Percentiles rank a stretch among this genome's conserved stretches.
Evolutionary conservation across 345 rosid genomes (phyloP).

Genomic region (Boechera retrofracta): DNA sequence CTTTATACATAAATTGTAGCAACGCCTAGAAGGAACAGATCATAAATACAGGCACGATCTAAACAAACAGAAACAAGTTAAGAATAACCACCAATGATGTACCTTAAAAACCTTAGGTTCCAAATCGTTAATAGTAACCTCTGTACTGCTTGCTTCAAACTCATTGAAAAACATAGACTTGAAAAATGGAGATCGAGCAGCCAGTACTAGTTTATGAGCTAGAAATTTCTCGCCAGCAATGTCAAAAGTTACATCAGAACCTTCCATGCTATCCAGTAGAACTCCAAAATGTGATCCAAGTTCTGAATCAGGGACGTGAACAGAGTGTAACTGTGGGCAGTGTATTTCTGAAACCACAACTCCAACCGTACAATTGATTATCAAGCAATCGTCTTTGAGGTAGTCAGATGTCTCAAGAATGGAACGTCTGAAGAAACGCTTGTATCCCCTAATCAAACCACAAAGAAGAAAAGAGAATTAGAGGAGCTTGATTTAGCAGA

Average conservation of each 20-base stretch:
- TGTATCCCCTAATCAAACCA: constrained; percentile 79
- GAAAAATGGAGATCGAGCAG: constrained; percentile 94
- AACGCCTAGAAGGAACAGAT: constrained; percentile 67
- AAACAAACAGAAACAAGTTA: constrained; percentile 16
- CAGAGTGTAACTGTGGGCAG: constrained; percentile 62
- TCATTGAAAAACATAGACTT: constrained; percentile 85
- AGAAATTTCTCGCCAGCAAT: constrained; percentile 73
- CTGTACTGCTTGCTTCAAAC: constrained; percentile 56
- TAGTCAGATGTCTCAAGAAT: constrained; percentile 78
- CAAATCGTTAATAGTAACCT: constrained; percentile 69
- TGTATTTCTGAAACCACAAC: constrained; percentile 78
- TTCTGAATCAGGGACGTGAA: constrained; percentile 72
- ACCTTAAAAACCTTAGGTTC: constrained; percentile 91
- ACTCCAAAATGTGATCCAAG: constrained; percentile 72
- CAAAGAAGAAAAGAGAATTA: not conserved
- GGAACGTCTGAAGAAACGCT: constrained; percentile 79
- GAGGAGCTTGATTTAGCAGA: not conserved
- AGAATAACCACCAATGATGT: constrained; percentile 35
- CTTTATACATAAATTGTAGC: constrained; percentile 83
- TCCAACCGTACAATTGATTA: constrained; percentile 90
- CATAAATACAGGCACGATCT: constrained; percentile 1
- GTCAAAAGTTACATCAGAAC: constrained; percentile 72
- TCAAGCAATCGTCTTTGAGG: constrained; percentile 81
- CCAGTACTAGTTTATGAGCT: constrained; percentile 90
- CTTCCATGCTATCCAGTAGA: constrained; percentile 75